Conservation (phyloP, 768 basidiomycete genomes). For the Mycena indigotica region DNA sequence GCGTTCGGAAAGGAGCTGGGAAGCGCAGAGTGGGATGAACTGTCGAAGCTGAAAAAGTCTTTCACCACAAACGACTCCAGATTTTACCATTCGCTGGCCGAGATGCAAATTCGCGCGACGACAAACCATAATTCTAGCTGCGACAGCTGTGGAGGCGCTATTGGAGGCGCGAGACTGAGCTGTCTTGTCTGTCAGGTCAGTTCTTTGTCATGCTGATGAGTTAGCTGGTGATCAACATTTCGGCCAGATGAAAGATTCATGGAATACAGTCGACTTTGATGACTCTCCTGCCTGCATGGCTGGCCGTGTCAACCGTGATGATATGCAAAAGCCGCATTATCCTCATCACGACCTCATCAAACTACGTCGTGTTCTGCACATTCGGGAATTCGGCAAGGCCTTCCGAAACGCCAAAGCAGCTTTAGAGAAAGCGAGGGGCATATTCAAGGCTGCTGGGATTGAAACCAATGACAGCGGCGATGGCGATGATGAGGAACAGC, state of each 20-base stretch:
- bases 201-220: neutral
- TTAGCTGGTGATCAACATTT: neutral
- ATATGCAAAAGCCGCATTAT: conserved; percentile 26
- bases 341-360: conserved; percentile 35
- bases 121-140: conserved; percentile 25
- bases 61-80: conserved; percentile 27
- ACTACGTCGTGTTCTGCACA: conserved; percentile 22
- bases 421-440: conserved; percentile 13
- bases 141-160: conserved; percentile 28
- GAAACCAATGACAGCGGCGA: neutral
- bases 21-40: conserved; percentile 19
- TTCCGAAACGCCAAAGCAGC: conserved; percentile 26
- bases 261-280: conserved; percentile 32
- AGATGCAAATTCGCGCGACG: conserved; percentile 20
- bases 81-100: conserved; percentile 25
- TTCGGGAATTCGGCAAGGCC: conserved; percentile 18
- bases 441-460: conserved; percentile 2
- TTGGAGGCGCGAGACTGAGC: conserved; percentile 31
- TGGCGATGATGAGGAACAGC: neutral
- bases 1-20: conserved; percentile 23
- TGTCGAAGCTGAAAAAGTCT: conserved; percentile 14
- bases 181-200: conserved; percentile 35
- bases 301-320: conserved; percentile 13
- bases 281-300: conserved; percentile 26
- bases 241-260: conserved; percentile 9